A percentile compares a stretch with the other conserved stretches of the same genome.
phyloP scores from a whole-genome alignment of 192 early-diverging fungal species.

The Entomortierella beljakovae region DNA sequence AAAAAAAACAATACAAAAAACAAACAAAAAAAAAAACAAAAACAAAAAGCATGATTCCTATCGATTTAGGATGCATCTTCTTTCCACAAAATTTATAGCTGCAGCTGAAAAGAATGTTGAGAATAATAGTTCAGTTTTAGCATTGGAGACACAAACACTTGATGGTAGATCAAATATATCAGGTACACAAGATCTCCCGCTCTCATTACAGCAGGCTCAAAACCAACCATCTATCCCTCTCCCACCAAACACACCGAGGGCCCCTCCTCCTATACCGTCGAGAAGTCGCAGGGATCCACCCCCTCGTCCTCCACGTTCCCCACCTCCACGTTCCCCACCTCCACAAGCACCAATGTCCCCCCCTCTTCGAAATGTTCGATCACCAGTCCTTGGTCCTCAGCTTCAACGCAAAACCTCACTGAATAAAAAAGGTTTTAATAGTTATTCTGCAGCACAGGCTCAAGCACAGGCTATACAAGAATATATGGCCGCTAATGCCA shows the following conservation, averaged over 20 bases:
- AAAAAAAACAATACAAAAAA: not conserved
- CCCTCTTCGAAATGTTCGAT: not conserved
- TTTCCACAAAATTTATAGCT: constrained; percentile 10
- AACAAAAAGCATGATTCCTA: constrained; percentile 32
- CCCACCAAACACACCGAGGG: not conserved
- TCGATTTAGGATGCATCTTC: constrained; percentile 32
- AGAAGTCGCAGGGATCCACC: not conserved
- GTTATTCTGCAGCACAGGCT: not conserved
- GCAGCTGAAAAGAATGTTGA: not conserved
- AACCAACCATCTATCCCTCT: not conserved
- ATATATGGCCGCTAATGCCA: not conserved
- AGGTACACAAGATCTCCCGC: constrained; percentile 4
- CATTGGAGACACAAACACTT: not conserved
- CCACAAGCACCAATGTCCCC: not conserved
- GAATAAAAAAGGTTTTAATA: not conserved
- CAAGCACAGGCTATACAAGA: not conserved
- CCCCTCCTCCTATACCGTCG: constrained; percentile 10
- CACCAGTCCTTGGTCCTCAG: not conserved
- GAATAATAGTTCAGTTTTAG: not conserved
- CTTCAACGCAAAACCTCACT: not conserved
- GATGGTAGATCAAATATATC: not conserved
- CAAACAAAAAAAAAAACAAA: constrained; percentile 4
- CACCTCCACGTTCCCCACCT: constrained; percentile 1
- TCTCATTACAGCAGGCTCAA: not conserved
- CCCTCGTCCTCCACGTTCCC: not conserved